A percentile compares a stretch with the other conserved stretches of the same genome.
Evolutionary conservation across 495 filamentous ascomycete genomes (phyloP).

Genomic region (Schizothecium vesticola): DNA sequence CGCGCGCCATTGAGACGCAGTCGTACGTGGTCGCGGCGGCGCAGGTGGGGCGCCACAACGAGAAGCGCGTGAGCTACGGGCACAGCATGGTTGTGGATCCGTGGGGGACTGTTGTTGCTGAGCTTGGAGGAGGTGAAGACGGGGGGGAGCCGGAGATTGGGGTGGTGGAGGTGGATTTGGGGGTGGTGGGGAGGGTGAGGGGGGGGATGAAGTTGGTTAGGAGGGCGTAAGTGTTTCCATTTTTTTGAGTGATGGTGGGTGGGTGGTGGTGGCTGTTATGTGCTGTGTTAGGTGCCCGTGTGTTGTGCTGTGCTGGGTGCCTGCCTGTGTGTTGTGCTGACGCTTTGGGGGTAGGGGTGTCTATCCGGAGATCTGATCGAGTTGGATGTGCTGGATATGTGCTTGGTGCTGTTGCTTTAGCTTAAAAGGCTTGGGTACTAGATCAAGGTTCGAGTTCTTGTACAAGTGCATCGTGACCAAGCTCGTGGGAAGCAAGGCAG

Average conservation of each 20-base stretch:
- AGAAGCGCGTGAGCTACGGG: constrained; percentile 76
- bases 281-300: no score
- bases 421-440: background rate
- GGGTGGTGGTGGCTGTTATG: no score
- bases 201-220: constrained; percentile 60
- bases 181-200: constrained; percentile 43
- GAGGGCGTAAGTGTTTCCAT: constrained; percentile 37
- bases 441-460: background rate
- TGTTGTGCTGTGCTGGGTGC: no score
- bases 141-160: constrained; percentile 37
- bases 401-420: background rate
- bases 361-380: constrained; percentile 23
- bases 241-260: background rate
- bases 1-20: constrained; percentile 87
- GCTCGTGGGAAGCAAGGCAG: background rate
- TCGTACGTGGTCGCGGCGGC: constrained; percentile 83
- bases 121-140: constrained; percentile 47
- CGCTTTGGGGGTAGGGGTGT: constrained; percentile 15
- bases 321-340: background rate
- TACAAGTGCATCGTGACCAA: background rate
- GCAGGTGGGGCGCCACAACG: constrained; percentile 66
- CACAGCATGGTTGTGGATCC: constrained; percentile 83
- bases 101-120: constrained; percentile 72
- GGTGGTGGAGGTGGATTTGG: constrained; percentile 44
- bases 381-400: background rate